These are phyloP conservation scores for Rhizopogon vesiculosus DNA, from an alignment of 768 basidiomycete genomes.

Conservation along the genomic window DNA sequence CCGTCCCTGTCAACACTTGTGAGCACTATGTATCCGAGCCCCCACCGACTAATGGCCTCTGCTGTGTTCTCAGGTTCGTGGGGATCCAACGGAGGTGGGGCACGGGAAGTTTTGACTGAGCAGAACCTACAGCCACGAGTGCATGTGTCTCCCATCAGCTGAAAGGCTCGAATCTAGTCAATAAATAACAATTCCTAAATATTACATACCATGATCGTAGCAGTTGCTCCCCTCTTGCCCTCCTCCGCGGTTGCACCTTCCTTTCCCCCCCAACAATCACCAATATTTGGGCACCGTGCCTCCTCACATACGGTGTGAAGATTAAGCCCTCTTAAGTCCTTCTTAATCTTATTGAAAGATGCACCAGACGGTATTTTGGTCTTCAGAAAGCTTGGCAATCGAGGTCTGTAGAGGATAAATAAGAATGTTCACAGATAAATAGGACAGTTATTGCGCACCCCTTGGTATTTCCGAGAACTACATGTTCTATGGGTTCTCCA, in stretches of 20 bases:
- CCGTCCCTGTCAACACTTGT: constrained; percentile 97
- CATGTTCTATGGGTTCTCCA: constrained; percentile 47
- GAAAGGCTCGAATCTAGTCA: constrained; percentile 5
- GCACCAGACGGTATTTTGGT: constrained; percentile 86
- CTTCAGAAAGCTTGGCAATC: constrained; percentile 84
- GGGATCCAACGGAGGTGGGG: constrained; percentile 87
- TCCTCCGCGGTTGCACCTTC: constrained; percentile 60
- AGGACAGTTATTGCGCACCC: constrained; percentile 39
- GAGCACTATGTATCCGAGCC: constrained; percentile 94
- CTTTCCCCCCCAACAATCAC: constrained; percentile 98
- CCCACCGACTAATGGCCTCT: constrained; percentile 97
- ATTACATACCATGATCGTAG: constrained; percentile 89
- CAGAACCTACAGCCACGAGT: constrained; percentile 98
- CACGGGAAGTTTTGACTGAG: constrained; percentile 88
- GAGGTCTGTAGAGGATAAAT: constrained; percentile 48
- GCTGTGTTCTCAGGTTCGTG: constrained; percentile 99
- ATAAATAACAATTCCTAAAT: not conserved
- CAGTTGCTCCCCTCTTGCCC: constrained; percentile 82
- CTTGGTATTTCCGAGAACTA: constrained; percentile 68
- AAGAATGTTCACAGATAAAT: not conserved
- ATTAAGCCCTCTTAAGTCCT: constrained; percentile 85
- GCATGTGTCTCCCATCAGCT: constrained; percentile 99
- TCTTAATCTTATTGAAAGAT: constrained; percentile 91
- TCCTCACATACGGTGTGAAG: constrained; percentile 99
- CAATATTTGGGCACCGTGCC: constrained; percentile 97